A percentile compares a stretch with the other conserved stretches of the same genome.
Evolutionary conservation across 345 rosid species (phyloP).

Genomic region (Eucalyptus tenuipes): DNA sequence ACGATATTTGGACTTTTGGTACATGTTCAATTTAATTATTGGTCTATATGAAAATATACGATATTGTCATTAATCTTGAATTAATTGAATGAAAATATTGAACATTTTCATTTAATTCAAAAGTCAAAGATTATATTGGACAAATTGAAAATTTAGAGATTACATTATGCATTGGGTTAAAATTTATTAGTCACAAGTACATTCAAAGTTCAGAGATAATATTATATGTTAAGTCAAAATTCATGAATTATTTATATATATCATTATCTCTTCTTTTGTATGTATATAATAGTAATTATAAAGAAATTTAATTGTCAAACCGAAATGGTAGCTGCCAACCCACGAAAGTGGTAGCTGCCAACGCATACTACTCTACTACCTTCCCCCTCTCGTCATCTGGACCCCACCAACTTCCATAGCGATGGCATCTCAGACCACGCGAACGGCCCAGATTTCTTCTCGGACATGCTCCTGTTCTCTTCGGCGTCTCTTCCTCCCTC

Average conservation of each 20-base stretch:
- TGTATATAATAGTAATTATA: background rate
- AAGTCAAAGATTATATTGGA: too few relatives aligned
- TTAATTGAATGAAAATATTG: too few relatives aligned
- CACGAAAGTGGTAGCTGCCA: background rate
- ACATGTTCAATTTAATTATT: too few relatives aligned
- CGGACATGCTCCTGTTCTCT: background rate
- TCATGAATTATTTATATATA: too few relatives aligned
- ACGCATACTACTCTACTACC: background rate
- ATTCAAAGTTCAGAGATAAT: too few relatives aligned
- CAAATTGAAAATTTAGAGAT: too few relatives aligned
- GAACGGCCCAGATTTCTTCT: background rate
- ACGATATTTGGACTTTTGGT: fast-evolving
- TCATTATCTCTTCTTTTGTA: too few relatives aligned
- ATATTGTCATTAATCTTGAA: background rate
- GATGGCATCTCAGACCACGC: background rate
- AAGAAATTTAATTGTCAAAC: background rate
- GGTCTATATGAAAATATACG: too few relatives aligned
- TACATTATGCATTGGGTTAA: fast-evolving
- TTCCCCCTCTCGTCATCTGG: background rate
- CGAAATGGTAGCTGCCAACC: background rate
- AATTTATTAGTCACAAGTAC: too few relatives aligned
- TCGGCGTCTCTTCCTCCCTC: background rate
- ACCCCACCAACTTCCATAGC: background rate
- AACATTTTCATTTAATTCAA: too few relatives aligned
- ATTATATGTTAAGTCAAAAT: too few relatives aligned